Evolutionary conservation across 164 flowering plant species (phyloP), one percentile per base, ranked within the genome.

Genomic region (Chimonanthus salicifolius): DNA sequence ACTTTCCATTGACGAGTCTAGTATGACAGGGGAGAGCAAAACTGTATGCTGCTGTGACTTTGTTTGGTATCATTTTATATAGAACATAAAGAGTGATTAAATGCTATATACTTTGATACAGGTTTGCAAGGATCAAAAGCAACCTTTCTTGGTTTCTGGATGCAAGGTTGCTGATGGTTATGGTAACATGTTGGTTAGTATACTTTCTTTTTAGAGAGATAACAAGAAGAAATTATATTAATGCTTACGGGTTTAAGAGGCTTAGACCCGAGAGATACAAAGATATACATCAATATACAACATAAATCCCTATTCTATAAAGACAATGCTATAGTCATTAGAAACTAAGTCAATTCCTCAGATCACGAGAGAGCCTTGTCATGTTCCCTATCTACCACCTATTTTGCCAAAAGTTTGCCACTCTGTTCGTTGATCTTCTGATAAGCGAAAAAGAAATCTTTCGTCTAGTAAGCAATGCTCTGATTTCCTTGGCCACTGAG

Each of bases 91-190:
- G n/a, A 16, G 16, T 47, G 8, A 13, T 68, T 68, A n/a, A 6
- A 68, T 13, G 48, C 6, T 7, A 18, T n/a, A 33, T 66, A 48
- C 43, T 68, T 47, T 68, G 47, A 7, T n/a, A 11, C 47, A 68
- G 70, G 70, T 47, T 48, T 58, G n/a, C 50, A 68, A 68, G 54
- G 50, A 68, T 47, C 54, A 74, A 44, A 74, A 70, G 49, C 69
- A 69, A 15, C 87, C 87, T 49, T 84, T 84, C 74, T 76, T 84
- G 8, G 77, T 84, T 2, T 81, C 87, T 13, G 87, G 87, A 6
- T 79, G 82, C 45, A 84, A 82, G 67, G 85, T 84, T 66, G 83
- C 81, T 68, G 87, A 84, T 72, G 87, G 87, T 7, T 75, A 82
- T 13, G 85, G 80, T 18, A 79, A 65, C 21, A 84, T 84, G 87